Evolutionary conservation across 345 rosid genomes (phyloP).

Genomic region (Cardamine occulta): DNA sequence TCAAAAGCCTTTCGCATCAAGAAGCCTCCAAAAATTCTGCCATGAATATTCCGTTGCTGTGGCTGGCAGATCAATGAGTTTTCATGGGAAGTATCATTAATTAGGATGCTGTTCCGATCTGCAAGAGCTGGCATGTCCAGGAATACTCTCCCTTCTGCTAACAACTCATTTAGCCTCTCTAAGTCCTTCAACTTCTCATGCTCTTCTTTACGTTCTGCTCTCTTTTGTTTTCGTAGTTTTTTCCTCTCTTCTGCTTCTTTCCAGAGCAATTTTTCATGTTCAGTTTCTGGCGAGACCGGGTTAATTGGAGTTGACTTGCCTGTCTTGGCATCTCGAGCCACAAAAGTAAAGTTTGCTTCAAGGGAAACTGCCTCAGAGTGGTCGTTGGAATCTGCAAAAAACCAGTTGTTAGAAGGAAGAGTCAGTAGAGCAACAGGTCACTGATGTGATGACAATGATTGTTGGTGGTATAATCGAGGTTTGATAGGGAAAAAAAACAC

Average conservation of each 20-base stretch:
- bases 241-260: conserved; percentile 85
- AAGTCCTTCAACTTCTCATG: conserved; percentile 44
- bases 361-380: conserved; percentile 64
- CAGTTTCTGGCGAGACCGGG: conserved; percentile 67
- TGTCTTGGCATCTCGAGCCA: conserved; percentile 78
- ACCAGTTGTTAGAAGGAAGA: conserved; percentile 1
- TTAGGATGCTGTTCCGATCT: conserved; percentile 85
- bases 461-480: neutral
- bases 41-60: conserved; percentile 85
- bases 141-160: conserved; percentile 83
- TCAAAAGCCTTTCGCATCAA: conserved; percentile 88
- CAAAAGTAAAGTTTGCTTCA: conserved; percentile 82
- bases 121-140: conserved; percentile 94
- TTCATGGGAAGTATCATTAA: conserved; percentile 63
- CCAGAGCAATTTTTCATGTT: conserved; percentile 69
- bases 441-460: neutral
- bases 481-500: neutral
- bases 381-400: conserved; percentile 49
- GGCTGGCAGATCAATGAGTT: conserved; percentile 87
- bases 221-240: conserved; percentile 63
- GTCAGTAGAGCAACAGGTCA: neutral
- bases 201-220: conserved; percentile 47
- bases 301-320: conserved; percentile 80
- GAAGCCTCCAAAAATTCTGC: conserved; percentile 88
- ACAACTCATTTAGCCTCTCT: conserved; percentile 60